Evolutionary conservation across 371 early-diverging fungal genomes (phyloP).

Genomic region (Umbelopsis sp.): DNA sequence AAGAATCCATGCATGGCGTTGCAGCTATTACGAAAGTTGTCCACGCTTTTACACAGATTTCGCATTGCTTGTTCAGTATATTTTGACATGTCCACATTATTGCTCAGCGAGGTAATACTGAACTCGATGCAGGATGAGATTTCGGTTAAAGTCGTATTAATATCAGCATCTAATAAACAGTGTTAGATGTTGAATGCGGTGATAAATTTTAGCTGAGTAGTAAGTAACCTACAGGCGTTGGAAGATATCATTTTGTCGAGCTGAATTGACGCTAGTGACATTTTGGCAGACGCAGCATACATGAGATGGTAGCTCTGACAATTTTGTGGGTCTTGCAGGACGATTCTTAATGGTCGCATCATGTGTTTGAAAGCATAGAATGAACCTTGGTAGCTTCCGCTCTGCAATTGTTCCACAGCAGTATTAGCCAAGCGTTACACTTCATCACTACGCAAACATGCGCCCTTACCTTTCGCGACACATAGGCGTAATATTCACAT

Average conservation of each 20-base stretch:
- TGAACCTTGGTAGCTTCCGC: conserved; percentile 32
- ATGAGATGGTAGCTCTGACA: conserved; percentile 37
- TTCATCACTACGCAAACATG: not conserved
- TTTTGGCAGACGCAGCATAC: conserved; percentile 36
- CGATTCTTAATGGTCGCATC: conserved; percentile 27
- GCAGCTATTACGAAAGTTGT: conserved; percentile 29
- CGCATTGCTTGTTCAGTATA: conserved; percentile 29
- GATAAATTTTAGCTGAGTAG: not conserved
- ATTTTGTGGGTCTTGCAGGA: conserved; percentile 13
- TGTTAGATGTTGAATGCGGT: not conserved
- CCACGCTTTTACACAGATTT: conserved; percentile 33
- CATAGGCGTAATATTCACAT: conserved; percentile 40
- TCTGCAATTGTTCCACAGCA: conserved; percentile 12
- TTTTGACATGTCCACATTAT: conserved; percentile 12
- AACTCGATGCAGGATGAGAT: conserved; percentile 24
- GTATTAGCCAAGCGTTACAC: no score
- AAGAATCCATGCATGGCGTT: conserved; percentile 25
- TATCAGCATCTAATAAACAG: conserved; percentile 26
- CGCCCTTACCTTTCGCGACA: conserved; percentile 35
- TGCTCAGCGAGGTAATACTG: conserved; percentile 3
- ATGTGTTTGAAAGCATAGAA: conserved; percentile 38
- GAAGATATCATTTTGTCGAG: conserved; percentile 31
- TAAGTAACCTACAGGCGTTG: conserved; percentile 27
- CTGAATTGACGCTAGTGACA: conserved; percentile 36
- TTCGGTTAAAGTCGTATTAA: conserved; percentile 30